Conservation (phyloP, 148 eudicot genomes). For the Polygonum aviculare region DNA sequence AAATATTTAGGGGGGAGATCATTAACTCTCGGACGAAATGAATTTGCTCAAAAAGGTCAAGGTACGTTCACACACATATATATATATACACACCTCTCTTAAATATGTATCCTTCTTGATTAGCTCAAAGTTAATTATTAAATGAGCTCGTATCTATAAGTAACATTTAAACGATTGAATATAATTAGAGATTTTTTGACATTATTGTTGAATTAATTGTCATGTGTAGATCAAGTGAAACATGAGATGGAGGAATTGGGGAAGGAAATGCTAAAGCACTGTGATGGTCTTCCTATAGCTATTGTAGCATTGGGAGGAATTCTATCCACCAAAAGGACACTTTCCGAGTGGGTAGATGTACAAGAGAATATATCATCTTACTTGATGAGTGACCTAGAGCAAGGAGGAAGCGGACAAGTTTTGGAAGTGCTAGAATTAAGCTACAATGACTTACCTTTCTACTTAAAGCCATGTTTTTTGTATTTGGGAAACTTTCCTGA, state of each 20-base stretch:
- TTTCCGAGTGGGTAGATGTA: slow-evolving; percentile 8
- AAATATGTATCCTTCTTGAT: too few species aligned
- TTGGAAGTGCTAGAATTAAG: slow-evolving; percentile 4
- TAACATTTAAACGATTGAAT: too few species aligned
- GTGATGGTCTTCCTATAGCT: neutral
- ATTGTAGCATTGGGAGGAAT: neutral
- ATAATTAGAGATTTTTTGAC: too few species aligned
- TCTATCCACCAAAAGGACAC: neutral
- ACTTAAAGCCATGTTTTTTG: neutral
- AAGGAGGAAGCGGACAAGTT: neutral
- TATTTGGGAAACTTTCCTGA: slow-evolving; percentile 10
- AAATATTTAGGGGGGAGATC: too few species aligned
- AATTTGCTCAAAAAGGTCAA: too few species aligned
- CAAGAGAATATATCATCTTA: neutral
- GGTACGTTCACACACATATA: too few species aligned
- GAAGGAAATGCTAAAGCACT: neutral
- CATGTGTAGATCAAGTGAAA: neutral
- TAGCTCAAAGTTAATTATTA: too few species aligned
- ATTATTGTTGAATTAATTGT: too few species aligned
- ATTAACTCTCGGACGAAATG: too few species aligned
- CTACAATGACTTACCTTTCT: slow-evolving; percentile 8
- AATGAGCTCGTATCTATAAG: too few species aligned
- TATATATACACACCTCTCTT: too few species aligned
- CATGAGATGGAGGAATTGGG: neutral
- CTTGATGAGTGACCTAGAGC: neutral